A percentile compares a stretch with the other conserved stretches of the same genome.
These are phyloP conservation scores for Sporobolomyces phaffii DNA, from an alignment of 768 basidiomycete genomes.

Conservation along the genomic window DNA sequence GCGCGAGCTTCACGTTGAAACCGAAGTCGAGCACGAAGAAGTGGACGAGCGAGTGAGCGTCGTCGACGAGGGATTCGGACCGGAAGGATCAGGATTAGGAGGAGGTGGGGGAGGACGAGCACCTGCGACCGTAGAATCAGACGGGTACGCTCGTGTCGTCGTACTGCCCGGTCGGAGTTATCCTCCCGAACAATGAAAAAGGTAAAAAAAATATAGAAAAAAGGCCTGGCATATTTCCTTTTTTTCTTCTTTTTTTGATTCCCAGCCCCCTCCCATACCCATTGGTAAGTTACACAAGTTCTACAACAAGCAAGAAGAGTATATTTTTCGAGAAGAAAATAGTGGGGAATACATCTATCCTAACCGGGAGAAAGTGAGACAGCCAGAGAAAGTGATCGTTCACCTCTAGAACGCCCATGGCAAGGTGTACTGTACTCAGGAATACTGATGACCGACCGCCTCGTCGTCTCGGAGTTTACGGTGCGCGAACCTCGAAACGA, in stretches of 20 bases:
- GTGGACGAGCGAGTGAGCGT: background rate
- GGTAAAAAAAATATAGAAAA: too few relatives aligned
- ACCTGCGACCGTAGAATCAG: background rate
- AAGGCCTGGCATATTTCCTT: too few relatives aligned
- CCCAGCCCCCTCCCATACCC: too few relatives aligned
- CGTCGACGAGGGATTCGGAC: background rate
- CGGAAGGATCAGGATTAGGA: background rate
- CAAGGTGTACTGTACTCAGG: too few relatives aligned
- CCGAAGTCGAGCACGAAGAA: slow-evolving; percentile 6
- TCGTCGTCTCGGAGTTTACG: slow-evolving; percentile 35
- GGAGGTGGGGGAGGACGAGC: background rate
- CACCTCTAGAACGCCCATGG: too few relatives aligned
- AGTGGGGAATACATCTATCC: too few relatives aligned
- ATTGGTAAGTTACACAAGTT: too few relatives aligned
- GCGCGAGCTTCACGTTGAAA: slow-evolving; percentile 21
- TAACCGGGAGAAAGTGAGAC: too few relatives aligned
- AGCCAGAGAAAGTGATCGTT: background rate
- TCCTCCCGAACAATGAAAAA: background rate
- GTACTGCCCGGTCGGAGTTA: slow-evolving; percentile 2
- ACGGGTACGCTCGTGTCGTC: background rate
- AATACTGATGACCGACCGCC: slow-evolving; percentile 18
- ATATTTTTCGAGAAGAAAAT: too few relatives aligned
- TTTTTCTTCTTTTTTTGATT: too few relatives aligned
- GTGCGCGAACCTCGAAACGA: slow-evolving; percentile 33
- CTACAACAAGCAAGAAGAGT: too few relatives aligned